Evolutionary conservation across 768 basidiomycete species (phyloP).

Genomic region (Panaeolus papilionaceus): DNA sequence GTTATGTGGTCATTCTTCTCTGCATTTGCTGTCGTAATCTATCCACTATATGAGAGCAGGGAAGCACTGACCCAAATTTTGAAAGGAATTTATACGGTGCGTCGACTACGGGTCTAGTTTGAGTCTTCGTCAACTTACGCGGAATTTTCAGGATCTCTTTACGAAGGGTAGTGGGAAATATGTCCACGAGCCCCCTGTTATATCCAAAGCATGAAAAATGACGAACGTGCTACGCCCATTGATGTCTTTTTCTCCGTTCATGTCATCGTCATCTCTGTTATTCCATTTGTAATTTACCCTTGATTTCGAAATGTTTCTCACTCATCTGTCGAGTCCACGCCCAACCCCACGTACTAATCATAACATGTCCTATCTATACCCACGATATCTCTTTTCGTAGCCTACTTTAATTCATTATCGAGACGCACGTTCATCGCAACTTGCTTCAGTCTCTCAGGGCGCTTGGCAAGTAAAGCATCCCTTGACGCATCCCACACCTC

Average conservation of each 20-base stretch:
- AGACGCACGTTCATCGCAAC: constrained; percentile 5
- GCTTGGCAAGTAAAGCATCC: background rate
- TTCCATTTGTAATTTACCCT: background rate
- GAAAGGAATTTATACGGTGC: constrained; percentile 69
- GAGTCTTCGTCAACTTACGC: background rate
- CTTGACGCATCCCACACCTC: background rate
- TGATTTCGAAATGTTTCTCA: background rate
- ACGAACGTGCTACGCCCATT: background rate
- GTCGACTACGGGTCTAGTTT: constrained; percentile 2
- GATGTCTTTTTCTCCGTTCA: background rate
- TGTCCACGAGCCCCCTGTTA: constrained; percentile 19
- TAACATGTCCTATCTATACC: background rate
- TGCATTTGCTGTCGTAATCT: constrained; percentile 76
- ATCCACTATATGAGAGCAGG: constrained; percentile 88
- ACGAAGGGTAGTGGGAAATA: constrained; percentile 40
- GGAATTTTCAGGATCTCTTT: constrained; percentile 38
- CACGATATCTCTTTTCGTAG: background rate
- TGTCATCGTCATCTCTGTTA: background rate
- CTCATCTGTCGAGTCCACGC: background rate
- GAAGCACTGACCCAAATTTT: constrained; percentile 63
- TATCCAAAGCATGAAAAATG: constrained; percentile 19
- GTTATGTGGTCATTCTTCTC: constrained; percentile 88
- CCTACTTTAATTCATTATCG: background rate
- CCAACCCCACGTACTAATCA: background rate
- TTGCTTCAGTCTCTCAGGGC: background rate